phyloP scores from a whole-genome alignment of 2,329 filamentous ascomycete genomes.

The Lachnellula hyalina region DNA sequence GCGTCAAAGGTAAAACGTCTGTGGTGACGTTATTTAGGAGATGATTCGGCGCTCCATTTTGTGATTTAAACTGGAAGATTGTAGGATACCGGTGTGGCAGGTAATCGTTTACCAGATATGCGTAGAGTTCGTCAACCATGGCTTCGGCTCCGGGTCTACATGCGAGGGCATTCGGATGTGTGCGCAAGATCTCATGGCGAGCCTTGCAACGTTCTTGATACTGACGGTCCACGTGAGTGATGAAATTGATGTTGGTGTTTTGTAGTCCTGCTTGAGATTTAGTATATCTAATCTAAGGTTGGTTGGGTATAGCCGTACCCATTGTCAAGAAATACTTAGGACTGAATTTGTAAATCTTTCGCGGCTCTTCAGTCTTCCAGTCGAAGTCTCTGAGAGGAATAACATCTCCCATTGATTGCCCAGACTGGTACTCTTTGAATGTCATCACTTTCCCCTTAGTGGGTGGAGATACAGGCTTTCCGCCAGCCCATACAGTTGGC shows the following conservation, averaged over 20 bases:
- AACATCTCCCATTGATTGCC: conserved; percentile 3
- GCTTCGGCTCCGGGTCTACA: conserved; percentile 21
- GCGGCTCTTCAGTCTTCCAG: conserved; percentile 44
- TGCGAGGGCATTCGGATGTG: not conserved
- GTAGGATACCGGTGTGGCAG: conserved; percentile 49
- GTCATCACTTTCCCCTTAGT: too few species aligned
- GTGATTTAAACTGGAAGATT: conserved; percentile 36
- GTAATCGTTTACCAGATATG: conserved; percentile 46
- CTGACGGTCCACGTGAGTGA: conserved; percentile 54
- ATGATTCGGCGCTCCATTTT: not conserved
- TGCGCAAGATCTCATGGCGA: conserved; percentile 4
- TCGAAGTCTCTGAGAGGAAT: conserved; percentile 44
- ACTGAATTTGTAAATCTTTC: conserved; percentile 53
- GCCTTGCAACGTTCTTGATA: conserved; percentile 1
- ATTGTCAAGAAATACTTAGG: conserved; percentile 59
- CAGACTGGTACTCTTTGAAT: too few species aligned
- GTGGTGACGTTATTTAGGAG: conserved; percentile 40
- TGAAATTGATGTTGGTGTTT: conserved; percentile 44
- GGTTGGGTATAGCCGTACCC: conserved; percentile 39
- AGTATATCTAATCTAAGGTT: not conserved
- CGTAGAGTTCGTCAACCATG: conserved; percentile 50
- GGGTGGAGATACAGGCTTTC: too few species aligned
- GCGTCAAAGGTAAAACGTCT: conserved; percentile 34
- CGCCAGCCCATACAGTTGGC: too few species aligned
- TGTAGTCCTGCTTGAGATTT: conserved; percentile 41